These are phyloP conservation scores for Mortierella hygrophila DNA, from an alignment of 192 early-diverging fungal species.

Conservation along the genomic window DNA sequence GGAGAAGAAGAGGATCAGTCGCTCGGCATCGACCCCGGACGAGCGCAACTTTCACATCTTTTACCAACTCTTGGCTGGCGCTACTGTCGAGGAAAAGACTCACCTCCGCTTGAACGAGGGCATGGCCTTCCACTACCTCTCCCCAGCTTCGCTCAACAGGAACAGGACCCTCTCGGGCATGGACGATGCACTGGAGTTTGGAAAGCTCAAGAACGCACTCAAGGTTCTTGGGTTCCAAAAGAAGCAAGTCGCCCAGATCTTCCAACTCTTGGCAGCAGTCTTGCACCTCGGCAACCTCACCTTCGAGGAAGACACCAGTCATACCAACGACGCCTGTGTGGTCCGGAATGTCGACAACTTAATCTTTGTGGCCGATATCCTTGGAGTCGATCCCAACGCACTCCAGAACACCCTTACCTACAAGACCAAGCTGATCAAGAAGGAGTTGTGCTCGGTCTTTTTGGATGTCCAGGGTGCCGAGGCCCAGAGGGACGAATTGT, in stretches of 20 bases:
- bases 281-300: conserved; percentile 91
- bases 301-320: conserved; percentile 75
- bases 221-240: conserved; percentile 87
- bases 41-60: conserved; percentile 97
- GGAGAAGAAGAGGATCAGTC: conserved; percentile 85
- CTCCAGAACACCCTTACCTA: conserved; percentile 85
- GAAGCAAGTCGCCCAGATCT: conserved; percentile 87
- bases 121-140: conserved; percentile 65
- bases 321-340: conserved; percentile 78
- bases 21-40: conserved; percentile 58
- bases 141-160: conserved; percentile 68
- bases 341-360: conserved; percentile 84
- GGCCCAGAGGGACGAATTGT: conserved; percentile 79
- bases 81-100: conserved; percentile 79
- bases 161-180: conserved; percentile 56
- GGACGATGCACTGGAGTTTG: conserved; percentile 73
- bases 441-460: conserved; percentile 86
- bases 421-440: conserved; percentile 85
- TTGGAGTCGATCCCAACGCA: conserved; percentile 79
- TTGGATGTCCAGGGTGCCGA: conserved; percentile 79
- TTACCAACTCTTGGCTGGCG: conserved; percentile 94
- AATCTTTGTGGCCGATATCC: conserved; percentile 82
- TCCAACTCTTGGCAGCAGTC: conserved; percentile 86
- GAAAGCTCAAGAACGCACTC: conserved; percentile 83
- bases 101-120: conserved; percentile 79